phyloP scores from a whole-genome alignment of 352 stramenopile species.

The Pythium plurisporium region DNA sequence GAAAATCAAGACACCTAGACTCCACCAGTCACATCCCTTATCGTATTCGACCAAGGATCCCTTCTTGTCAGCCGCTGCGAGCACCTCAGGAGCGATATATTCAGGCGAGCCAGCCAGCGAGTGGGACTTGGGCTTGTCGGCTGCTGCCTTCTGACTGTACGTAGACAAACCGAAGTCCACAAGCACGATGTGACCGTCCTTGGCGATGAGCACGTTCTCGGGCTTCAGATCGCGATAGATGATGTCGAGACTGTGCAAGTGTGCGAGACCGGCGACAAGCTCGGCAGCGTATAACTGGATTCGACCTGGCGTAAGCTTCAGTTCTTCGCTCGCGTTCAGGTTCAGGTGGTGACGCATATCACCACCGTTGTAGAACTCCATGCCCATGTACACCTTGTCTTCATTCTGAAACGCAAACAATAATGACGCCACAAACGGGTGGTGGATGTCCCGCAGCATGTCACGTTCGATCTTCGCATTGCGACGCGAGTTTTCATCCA shows the following conservation, averaged over 20 bases:
- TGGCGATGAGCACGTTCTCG: conserved; percentile 85
- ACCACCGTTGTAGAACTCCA: conserved; percentile 98
- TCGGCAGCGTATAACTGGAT: conserved; percentile 87
- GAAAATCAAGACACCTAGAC: conserved; percentile 87
- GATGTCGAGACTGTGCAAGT: conserved; percentile 89
- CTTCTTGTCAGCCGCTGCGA: conserved; percentile 53
- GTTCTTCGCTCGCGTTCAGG: conserved; percentile 57
- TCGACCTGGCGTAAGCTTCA: conserved; percentile 58
- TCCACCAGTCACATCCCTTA: conserved; percentile 89
- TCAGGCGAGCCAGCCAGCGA: conserved; percentile 80
- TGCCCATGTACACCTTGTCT: conserved; percentile 98
- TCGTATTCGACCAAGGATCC: conserved; percentile 51
- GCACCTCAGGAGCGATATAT: conserved; percentile 92
- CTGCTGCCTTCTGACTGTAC: conserved; percentile 39
- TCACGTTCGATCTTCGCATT: conserved; percentile 92
- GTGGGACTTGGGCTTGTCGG: conserved; percentile 45
- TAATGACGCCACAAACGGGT: conserved; percentile 97
- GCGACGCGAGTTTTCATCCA: conserved; percentile 75
- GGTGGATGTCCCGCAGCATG: conserved; percentile 92
- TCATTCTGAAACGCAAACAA: conserved; percentile 97
- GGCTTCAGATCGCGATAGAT: conserved; percentile 89
- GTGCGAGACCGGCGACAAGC: conserved; percentile 71
- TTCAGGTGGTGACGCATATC: conserved; percentile 89
- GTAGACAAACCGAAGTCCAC: conserved; percentile 91
- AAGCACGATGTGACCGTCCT: conserved; percentile 86